Evolutionary conservation across 202 grass and related monocot species (phyloP).

Genomic region (Zoysia matrella): DNA sequence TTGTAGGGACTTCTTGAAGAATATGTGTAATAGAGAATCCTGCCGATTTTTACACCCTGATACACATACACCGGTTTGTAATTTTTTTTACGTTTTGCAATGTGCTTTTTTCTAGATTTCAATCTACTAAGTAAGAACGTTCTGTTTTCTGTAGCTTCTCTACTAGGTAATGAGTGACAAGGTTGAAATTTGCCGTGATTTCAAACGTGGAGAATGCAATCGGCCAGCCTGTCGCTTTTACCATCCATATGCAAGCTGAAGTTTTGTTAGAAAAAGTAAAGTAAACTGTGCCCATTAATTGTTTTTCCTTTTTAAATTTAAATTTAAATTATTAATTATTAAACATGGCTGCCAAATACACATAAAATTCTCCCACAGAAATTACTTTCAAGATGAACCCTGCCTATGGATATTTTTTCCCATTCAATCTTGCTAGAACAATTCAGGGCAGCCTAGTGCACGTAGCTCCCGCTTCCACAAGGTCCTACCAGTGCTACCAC

Average conservation of each 20-base stretch:
- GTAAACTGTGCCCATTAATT: slow-evolving; percentile 44
- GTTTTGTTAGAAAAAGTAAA: slow-evolving; percentile 61
- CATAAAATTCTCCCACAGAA: neutral
- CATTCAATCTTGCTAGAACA: neutral
- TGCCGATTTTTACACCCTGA: too few species aligned
- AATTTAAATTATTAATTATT: slow-evolving; percentile 5
- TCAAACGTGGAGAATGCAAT: slow-evolving; percentile 61
- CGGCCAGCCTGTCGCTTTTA: slow-evolving; percentile 64
- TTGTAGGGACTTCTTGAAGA: slow-evolving; percentile 53
- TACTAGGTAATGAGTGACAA: slow-evolving; percentile 48
- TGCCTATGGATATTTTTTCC: slow-evolving; percentile 4
- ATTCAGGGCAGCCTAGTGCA: too few species aligned
- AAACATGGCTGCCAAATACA: slow-evolving; percentile 26
- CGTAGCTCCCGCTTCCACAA: too few species aligned
- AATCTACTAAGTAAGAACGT: slow-evolving; percentile 17
- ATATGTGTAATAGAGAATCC: too few species aligned
- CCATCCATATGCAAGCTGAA: slow-evolving; percentile 58
- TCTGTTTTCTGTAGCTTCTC: slow-evolving; percentile 8
- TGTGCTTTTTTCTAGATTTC: slow-evolving; percentile 1
- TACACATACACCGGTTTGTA: slow-evolving; percentile 43
- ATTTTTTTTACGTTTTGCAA: neutral
- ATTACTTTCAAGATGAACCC: slow-evolving; percentile 36
- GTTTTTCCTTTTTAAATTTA: neutral
- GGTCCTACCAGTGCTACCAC: too few species aligned
- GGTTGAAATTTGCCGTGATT: slow-evolving; percentile 81